Evolutionary conservation across 2,329 filamentous ascomycete genomes (phyloP).

Genomic region (Rhytidhysteron rufulum): DNA sequence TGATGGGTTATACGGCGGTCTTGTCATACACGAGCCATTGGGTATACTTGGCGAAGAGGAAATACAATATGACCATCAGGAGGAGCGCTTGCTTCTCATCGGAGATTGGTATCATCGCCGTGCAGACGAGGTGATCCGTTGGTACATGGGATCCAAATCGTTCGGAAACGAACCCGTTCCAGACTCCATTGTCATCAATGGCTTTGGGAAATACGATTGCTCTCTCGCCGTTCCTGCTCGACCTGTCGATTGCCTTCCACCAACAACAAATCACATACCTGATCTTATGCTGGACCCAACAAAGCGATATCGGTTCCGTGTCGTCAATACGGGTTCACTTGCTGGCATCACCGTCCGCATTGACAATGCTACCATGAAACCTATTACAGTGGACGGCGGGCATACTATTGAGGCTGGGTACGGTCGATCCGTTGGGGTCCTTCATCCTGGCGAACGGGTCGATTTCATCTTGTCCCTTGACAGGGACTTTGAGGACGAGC

Average conservation of each 20-base stretch:
- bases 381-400: slow-evolving; percentile 43
- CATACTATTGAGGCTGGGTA: slow-evolving; percentile 23
- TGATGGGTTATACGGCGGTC: slow-evolving; percentile 47
- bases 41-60: slow-evolving; percentile 2
- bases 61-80: slow-evolving; percentile 23
- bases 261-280: slow-evolving; percentile 21
- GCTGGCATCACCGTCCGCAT: slow-evolving; percentile 38
- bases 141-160: slow-evolving; percentile 42
- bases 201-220: slow-evolving; percentile 44
- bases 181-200: slow-evolving; percentile 48
- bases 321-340: slow-evolving; percentile 45
- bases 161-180: slow-evolving; percentile 28
- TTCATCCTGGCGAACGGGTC: slow-evolving; percentile 41
- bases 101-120: slow-evolving; percentile 45
- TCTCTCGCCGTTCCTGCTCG: slow-evolving; percentile 23
- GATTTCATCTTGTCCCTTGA: slow-evolving; percentile 32
- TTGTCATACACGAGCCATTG: slow-evolving; percentile 43
- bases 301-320: slow-evolving; percentile 33
- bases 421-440: slow-evolving; percentile 35
- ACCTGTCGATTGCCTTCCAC: slow-evolving; percentile 38
- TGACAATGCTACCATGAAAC: slow-evolving; percentile 14
- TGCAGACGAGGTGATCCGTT: slow-evolving; percentile 35
- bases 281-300: slow-evolving; percentile 19
- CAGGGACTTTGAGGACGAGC: slow-evolving; percentile 26
- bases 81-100: slow-evolving; percentile 45